Percentiles rank a stretch among this genome's conserved stretches.
phyloP scores from a whole-genome alignment of 331 rosid genomes.

The Pyracantha coccinea region DNA sequence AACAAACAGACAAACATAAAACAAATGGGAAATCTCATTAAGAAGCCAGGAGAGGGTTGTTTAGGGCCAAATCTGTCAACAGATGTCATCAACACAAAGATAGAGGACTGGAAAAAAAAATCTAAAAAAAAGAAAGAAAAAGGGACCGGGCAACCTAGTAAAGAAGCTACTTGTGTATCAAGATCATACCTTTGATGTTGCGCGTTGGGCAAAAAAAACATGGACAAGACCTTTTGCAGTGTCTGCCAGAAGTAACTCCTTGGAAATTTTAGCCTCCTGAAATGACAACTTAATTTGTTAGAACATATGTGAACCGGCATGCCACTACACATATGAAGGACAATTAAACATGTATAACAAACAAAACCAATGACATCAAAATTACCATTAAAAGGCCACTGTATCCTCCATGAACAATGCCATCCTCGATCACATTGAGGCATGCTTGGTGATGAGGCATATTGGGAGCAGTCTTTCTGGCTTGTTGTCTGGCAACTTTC shows the following conservation, averaged over 20 bases:
- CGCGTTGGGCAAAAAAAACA: constrained; percentile 82
- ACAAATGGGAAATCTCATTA: neutral
- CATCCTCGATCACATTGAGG: constrained; percentile 82
- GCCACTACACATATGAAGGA: neutral
- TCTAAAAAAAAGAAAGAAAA: too few species aligned
- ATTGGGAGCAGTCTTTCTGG: constrained; percentile 68
- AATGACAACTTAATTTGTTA: constrained; percentile 23
- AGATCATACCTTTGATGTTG: constrained; percentile 68
- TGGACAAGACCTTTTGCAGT: constrained; percentile 84
- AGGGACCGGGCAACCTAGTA: neutral
- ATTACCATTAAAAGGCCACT: constrained; percentile 83
- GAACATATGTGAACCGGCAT: constrained; percentile 4
- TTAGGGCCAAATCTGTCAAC: too few species aligned
- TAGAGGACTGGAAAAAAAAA: too few species aligned
- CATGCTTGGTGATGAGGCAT: constrained; percentile 94
- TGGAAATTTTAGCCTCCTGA: constrained; percentile 82
- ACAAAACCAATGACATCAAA: neutral
- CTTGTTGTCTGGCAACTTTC: constrained; percentile 60
- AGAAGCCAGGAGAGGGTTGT: too few species aligned
- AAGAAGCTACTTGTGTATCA: constrained; percentile 7
- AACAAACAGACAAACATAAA: neutral
- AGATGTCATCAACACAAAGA: neutral
- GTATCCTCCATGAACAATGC: constrained; percentile 85
- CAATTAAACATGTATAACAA: neutral
- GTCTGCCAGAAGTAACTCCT: constrained; percentile 55